Percentiles rank a stretch among this genome's conserved stretches.
Evolutionary conservation across 768 basidiomycete genomes (phyloP).

Genomic region (Podaxis sp.): DNA sequence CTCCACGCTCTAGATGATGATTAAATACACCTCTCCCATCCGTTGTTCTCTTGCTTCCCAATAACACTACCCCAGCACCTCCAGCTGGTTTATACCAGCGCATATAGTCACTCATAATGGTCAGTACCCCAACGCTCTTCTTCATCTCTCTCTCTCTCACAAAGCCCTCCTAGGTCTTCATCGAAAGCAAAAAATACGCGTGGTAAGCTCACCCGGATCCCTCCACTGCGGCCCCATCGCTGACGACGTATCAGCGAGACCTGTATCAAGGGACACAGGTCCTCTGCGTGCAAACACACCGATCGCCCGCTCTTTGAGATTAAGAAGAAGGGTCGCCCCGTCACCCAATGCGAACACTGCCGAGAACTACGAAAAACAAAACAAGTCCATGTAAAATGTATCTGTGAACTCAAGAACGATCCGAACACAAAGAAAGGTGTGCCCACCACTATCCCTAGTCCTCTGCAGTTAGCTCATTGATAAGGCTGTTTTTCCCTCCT

Average conservation of each 20-base stretch:
- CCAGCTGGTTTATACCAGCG: constrained; percentile 31
- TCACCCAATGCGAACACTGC: constrained; percentile 89
- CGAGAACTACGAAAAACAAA: constrained; percentile 82
- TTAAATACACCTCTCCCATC: constrained; percentile 36
- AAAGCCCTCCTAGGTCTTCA: constrained; percentile 53
- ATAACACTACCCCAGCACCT: constrained; percentile 48
- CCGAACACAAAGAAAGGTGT: constrained; percentile 62
- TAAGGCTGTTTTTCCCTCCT: constrained; percentile 35
- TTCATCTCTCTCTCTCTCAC: constrained; percentile 9
- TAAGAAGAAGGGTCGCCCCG: constrained; percentile 89
- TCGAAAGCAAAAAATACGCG: constrained; percentile 72
- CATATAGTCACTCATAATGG: constrained; percentile 37
- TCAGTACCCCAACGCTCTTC: constrained; percentile 22
- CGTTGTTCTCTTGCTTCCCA: constrained; percentile 34
- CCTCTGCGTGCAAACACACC: constrained; percentile 83
- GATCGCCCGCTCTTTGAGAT: constrained; percentile 90
- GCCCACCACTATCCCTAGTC: constrained; percentile 19
- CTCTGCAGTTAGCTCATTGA: constrained; percentile 38
- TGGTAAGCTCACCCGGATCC: constrained; percentile 51
- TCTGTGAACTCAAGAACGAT: constrained; percentile 76
- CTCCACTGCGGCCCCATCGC: constrained; percentile 11
- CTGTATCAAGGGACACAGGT: constrained; percentile 93
- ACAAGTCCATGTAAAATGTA: constrained; percentile 85
- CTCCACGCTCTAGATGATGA: constrained; percentile 39
- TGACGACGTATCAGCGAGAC: constrained; percentile 59